A percentile compares a stretch with the other conserved stretches of the same genome.
Conservation (phyloP, 163 green algal genomes). For the Scenedesmus sp. region DNA sequence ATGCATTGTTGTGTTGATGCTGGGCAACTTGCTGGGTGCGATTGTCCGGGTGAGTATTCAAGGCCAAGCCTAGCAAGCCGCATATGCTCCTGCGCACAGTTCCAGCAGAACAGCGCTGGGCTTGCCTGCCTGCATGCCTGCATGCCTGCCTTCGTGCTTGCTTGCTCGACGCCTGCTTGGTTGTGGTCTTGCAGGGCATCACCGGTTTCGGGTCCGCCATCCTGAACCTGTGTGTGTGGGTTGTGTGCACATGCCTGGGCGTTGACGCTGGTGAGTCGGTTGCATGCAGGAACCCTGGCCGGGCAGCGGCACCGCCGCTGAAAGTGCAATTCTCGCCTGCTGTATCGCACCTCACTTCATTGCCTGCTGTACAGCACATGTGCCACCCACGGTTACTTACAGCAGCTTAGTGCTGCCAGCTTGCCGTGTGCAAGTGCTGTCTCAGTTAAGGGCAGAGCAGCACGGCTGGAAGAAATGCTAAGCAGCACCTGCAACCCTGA, state of each 20-base stretch:
- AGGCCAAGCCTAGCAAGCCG: background rate
- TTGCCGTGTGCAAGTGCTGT: background rate
- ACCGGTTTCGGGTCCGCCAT: constrained; percentile 67
- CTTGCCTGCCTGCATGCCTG: background rate
- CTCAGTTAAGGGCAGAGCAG: background rate
- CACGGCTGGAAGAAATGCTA: too few relatives aligned
- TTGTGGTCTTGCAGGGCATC: constrained; percentile 51
- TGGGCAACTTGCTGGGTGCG: constrained; percentile 32
- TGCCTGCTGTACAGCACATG: background rate
- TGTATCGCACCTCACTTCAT: too few relatives aligned
- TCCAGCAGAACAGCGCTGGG: background rate
- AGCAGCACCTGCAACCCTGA: background rate
- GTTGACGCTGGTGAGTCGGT: constrained; percentile 44
- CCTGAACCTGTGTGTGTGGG: constrained; percentile 61
- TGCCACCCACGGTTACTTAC: background rate
- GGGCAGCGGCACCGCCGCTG: too few relatives aligned
- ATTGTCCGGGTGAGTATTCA: constrained; percentile 10
- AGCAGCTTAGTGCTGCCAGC: background rate
- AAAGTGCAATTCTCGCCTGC: too few relatives aligned
- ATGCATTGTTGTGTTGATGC: background rate
- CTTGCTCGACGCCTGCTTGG: background rate
- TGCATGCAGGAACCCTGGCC: too few relatives aligned
- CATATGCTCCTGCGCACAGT: background rate
- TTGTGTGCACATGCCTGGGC: constrained; percentile 43
- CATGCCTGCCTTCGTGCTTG: background rate